Conservation (phyloP, 2,329 filamentous ascomycete species). For the Boeremia lycopersici region DNA sequence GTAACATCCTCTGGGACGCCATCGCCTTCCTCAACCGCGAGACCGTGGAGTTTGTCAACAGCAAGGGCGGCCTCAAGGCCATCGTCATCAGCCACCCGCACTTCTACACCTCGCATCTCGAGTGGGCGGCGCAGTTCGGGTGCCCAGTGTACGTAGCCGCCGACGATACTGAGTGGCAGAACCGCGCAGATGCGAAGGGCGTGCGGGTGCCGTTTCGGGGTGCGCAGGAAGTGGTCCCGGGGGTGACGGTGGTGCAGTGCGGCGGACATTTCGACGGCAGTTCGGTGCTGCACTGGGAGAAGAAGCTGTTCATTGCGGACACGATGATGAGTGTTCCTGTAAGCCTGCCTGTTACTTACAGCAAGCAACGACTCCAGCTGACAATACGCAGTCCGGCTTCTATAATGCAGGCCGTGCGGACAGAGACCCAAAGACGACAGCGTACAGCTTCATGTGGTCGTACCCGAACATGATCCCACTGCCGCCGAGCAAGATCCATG, state of each 20-base stretch:
- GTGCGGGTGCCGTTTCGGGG: constrained; percentile 54
- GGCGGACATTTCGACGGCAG: constrained; percentile 83
- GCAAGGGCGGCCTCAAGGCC: constrained; percentile 68
- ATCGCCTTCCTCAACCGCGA: constrained; percentile 70
- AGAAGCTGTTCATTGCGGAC: constrained; percentile 73
- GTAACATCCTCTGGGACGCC: constrained; percentile 83
- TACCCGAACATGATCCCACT: constrained; percentile 66
- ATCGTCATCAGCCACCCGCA: constrained; percentile 82
- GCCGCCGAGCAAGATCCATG: constrained; percentile 64
- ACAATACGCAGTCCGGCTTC: constrained; percentile 33
- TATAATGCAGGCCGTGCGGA: constrained; percentile 49
- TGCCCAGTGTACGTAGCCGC: constrained; percentile 72
- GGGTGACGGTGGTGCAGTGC: constrained; percentile 68
- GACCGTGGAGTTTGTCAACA: constrained; percentile 64
- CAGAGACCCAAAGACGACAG: constrained; percentile 53
- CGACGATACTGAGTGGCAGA: constrained; percentile 71
- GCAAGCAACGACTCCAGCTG: not conserved
- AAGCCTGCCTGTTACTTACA: not conserved
- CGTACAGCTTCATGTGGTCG: constrained; percentile 77
- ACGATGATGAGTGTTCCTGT: constrained; percentile 74
- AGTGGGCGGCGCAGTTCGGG: constrained; percentile 72
- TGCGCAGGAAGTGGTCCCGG: constrained; percentile 50
- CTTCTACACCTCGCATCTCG: constrained; percentile 77
- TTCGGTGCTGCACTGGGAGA: constrained; percentile 65
- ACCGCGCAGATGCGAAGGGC: constrained; percentile 52